Evolutionary conservation across 495 filamentous ascomycete species (phyloP).

Genomic region (Elasticomyces elasticus): DNA sequence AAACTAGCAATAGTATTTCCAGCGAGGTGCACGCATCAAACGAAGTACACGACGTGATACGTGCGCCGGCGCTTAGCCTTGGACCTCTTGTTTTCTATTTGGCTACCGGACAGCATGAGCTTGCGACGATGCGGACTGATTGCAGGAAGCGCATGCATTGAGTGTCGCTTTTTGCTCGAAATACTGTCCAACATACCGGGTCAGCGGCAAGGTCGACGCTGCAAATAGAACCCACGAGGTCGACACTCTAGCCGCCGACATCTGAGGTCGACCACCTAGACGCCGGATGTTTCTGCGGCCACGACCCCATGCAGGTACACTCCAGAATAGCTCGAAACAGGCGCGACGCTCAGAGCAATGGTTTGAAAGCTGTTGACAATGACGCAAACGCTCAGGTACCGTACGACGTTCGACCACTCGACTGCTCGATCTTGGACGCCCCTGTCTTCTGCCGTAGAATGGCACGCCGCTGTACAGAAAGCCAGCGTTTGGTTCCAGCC

Average conservation of each 20-base stretch:
- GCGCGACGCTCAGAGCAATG: conserved; percentile 15
- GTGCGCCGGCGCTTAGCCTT: background rate
- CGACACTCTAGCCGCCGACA: conserved; percentile 3
- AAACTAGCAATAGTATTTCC: no score
- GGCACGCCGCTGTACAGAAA: background rate
- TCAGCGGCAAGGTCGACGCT: background rate
- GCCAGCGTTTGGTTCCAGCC: conserved; percentile 2
- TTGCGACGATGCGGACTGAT: background rate
- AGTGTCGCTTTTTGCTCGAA: background rate
- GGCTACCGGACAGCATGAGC: background rate
- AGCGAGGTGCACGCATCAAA: no score
- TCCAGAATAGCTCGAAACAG: conserved; percentile 6
- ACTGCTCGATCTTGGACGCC: background rate
- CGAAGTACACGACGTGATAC: background rate
- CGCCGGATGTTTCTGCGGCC: background rate
- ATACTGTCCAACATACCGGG: background rate
- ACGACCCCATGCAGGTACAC: background rate
- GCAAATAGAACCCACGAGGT: conserved; percentile 10
- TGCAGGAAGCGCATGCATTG: background rate
- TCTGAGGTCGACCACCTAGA: background rate
- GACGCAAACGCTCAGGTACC: background rate
- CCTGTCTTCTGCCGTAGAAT: background rate
- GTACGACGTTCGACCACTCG: background rate
- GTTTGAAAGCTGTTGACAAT: conserved; percentile 6
- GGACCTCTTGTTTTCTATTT: background rate